These are phyloP conservation scores for Ormosia emarginata DNA, from an alignment of 306 rosid species.

Conservation along the genomic window DNA sequence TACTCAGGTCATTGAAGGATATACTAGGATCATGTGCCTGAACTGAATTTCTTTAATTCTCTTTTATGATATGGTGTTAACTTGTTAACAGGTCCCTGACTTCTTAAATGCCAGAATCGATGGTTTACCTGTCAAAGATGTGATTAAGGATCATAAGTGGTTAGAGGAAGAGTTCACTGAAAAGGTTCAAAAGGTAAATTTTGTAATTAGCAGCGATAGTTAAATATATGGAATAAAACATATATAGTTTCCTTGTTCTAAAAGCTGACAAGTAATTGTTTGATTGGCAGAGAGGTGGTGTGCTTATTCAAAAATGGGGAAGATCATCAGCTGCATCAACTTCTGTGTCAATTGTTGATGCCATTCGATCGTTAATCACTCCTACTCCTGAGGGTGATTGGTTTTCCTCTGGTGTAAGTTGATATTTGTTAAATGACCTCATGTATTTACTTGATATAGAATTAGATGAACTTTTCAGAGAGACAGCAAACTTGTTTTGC, in stretches of 20 bases:
- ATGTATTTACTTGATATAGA: neutral
- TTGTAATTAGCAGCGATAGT: neutral
- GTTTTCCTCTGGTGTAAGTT: conserved; percentile 95
- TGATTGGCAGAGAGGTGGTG: conserved; percentile 84
- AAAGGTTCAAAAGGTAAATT: conserved; percentile 77
- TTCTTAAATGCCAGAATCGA: conserved; percentile 86
- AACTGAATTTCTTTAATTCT: neutral
- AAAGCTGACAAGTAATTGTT: conserved; percentile 19
- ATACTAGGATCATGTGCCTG: neutral
- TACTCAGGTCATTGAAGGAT: conserved; percentile 69
- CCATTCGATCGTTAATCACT: conserved; percentile 73
- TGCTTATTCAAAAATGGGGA: conserved; percentile 91
- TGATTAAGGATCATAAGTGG: conserved; percentile 87
- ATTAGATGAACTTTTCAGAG: neutral
- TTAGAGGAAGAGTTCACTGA: conserved; percentile 89
- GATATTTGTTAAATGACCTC: neutral
- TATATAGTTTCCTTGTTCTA: neutral
- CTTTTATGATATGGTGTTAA: conserved; percentile 11
- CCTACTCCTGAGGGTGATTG: conserved; percentile 97
- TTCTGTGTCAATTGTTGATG: conserved; percentile 82
- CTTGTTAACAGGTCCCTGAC: conserved; percentile 77
- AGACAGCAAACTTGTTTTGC: neutral
- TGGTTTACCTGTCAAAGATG: conserved; percentile 82
- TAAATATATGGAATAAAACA: neutral
- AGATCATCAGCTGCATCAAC: conserved; percentile 99